Base-by-base conservation (phyloP, 2,329 filamentous ascomycete genomes). In the Apiospora rasikravindrae region DNA sequence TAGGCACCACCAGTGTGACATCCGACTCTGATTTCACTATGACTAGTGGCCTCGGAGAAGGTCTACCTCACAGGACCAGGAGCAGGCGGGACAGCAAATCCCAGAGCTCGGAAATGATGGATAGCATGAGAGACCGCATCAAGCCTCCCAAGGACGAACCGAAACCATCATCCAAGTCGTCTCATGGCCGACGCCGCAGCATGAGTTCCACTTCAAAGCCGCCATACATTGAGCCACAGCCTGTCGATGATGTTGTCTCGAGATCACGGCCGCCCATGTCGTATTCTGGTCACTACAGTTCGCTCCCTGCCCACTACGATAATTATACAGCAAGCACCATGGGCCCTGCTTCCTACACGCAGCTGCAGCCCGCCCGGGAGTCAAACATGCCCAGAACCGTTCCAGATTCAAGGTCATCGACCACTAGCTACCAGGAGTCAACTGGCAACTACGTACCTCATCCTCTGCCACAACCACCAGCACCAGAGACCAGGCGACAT, bases 41-140 rank as follows among this genome's bases (percentile, higher is more conserved):
- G 71, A 73, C 64, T 64, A 64, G 71, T 22, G 71, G 71, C 6
- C 70, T 70, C 8, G 69, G 69, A 5, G 69, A 69, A 13, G 64
- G 40, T 5, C 6, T 68, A 40, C 57, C 57, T 14, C 4, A n/a
- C 37, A 57, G 69, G 53, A 64, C 71, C 45, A 69, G 49, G 61
- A 70, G 64, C 51, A 69, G 69, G 45, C 61, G 33, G 8, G 71
- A 51, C 1, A 69, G 64, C 51, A 69, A 71, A 33, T 44, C 33
- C 3, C 53, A 51, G 1, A 26, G 5, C 22, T 14, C 70, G n/a
- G n/a, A 24, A 64, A 67, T 4, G n/a, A 22, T 68, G 51, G 47
- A 61, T 11, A 22, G 33, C 3, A 6, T 73, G 33, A 70, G 16
- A 51, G 69, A 71, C 11, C 71, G 71, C 22, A 70, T 73, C 45